Percentiles rank a stretch among this genome's conserved stretches.
Conservation (phyloP, 2,329 filamentous ascomycete species). For the Verticillium nubilum region DNA sequence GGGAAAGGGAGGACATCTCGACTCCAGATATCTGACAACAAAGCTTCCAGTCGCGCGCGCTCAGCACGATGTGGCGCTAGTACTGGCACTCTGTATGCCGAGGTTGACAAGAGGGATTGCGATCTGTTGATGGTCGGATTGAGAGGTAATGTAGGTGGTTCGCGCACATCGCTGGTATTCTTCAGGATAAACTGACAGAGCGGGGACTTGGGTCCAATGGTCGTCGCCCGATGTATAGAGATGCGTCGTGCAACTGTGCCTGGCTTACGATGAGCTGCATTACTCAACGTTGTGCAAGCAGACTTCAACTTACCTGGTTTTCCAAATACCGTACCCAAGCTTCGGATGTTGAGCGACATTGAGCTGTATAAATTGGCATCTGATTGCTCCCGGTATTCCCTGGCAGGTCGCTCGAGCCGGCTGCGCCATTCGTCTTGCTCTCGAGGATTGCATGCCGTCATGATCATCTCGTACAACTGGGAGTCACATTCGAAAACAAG, state of each 20-base stretch:
- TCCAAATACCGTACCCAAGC: slow-evolving; percentile 70
- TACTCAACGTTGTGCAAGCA: not conserved
- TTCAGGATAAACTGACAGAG: slow-evolving; percentile 78
- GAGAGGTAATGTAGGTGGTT: slow-evolving; percentile 36
- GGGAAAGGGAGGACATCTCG: slow-evolving; percentile 75
- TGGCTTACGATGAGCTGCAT: slow-evolving; percentile 18
- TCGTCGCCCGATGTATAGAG: slow-evolving; percentile 75
- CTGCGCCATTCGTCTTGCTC: slow-evolving; percentile 79
- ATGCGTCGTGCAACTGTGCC: slow-evolving; percentile 60
- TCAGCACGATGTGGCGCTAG: slow-evolving; percentile 71
- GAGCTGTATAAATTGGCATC: slow-evolving; percentile 52
- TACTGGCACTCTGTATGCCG: slow-evolving; percentile 57
- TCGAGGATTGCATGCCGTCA: slow-evolving; percentile 76
- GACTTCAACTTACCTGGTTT: slow-evolving; percentile 49
- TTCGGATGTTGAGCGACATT: slow-evolving; percentile 65
- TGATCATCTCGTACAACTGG: slow-evolving; percentile 75
- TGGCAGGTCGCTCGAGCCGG: slow-evolving; percentile 50
- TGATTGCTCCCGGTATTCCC: slow-evolving; percentile 40
- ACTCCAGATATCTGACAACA: slow-evolving; percentile 78
- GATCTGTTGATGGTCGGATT: slow-evolving; percentile 64
- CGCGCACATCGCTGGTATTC: slow-evolving; percentile 69
- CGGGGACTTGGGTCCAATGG: slow-evolving; percentile 62
- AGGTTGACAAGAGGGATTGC: slow-evolving; percentile 70
- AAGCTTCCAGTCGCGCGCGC: slow-evolving; percentile 67
- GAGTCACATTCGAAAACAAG: slow-evolving; percentile 73